Evolutionary conservation across 257 asterid genomes (phyloP).

Genomic region (Forsythia suspensa): DNA sequence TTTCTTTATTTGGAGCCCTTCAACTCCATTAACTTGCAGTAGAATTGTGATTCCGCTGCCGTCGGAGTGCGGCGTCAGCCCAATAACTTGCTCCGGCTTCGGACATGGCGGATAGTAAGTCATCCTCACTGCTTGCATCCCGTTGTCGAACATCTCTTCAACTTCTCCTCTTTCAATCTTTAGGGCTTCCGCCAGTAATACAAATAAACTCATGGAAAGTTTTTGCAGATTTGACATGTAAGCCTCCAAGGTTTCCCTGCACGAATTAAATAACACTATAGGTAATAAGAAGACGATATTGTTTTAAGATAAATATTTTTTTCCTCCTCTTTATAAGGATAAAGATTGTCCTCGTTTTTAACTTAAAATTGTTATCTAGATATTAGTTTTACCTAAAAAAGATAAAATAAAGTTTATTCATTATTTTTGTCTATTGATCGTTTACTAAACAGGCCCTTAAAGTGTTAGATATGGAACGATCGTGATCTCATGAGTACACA

Average conservation of each 20-base stretch:
- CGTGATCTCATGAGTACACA: no score
- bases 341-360: no score
- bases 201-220: slow-evolving; percentile 29
- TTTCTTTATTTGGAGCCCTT: slow-evolving; percentile 63
- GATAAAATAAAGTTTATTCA: no score
- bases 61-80: slow-evolving; percentile 67
- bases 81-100: slow-evolving; percentile 46
- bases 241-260: slow-evolving; percentile 59
- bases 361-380: no score
- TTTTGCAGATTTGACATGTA: slow-evolving; percentile 47
- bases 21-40: slow-evolving; percentile 60
- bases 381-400: no score
- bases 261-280: background rate
- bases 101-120: slow-evolving; percentile 72
- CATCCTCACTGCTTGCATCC: slow-evolving; percentile 61
- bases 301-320: no score
- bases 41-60: slow-evolving; percentile 56
- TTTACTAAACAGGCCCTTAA: no score
- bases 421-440: no score
- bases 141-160: slow-evolving; percentile 52
- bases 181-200: slow-evolving; percentile 37
- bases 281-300: background rate
- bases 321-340: no score
- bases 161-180: slow-evolving; percentile 33
- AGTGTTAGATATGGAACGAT: no score